phyloP scores from a whole-genome alignment of 176 grass and related monocot genomes.

The Oryza brachyantha region DNA sequence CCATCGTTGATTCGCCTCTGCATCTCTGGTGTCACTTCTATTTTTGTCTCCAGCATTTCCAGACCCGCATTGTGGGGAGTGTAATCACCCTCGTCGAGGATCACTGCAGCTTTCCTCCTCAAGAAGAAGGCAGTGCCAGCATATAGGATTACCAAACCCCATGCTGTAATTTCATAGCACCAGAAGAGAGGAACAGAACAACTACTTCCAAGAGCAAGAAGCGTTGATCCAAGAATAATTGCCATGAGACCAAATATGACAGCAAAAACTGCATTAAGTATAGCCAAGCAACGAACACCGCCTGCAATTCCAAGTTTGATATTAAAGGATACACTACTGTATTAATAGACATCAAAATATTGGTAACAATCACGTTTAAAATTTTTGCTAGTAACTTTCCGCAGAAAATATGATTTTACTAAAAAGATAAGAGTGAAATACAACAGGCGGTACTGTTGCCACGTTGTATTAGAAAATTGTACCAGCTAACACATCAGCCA shows the following conservation, averaged over 20 bases:
- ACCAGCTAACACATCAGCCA: constrained; percentile 8
- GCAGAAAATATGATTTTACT: background rate
- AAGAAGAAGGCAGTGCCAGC: constrained; percentile 73
- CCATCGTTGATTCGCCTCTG: constrained; percentile 74
- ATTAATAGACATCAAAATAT: background rate
- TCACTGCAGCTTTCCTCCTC: constrained; percentile 70
- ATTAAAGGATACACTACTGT: background rate
- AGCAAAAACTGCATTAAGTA: constrained; percentile 75
- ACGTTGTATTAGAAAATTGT: background rate
- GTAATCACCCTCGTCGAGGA: constrained; percentile 73
- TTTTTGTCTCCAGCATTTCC: constrained; percentile 74
- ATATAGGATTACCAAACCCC: constrained; percentile 82
- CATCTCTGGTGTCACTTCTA: constrained; percentile 67
- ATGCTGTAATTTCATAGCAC: constrained; percentile 90
- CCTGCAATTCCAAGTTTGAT: constrained; percentile 51
- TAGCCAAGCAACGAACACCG: constrained; percentile 75
- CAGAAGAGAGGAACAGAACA: constrained; percentile 92
- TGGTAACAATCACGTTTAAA: background rate
- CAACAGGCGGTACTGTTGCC: background rate
- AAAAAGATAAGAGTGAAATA: background rate
- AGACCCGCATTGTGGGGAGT: constrained; percentile 59
- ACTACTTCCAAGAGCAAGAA: constrained; percentile 72
- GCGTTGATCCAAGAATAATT: constrained; percentile 81
- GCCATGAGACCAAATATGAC: constrained; percentile 80
- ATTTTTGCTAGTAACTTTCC: background rate